Base-by-base conservation (phyloP, 805 yeast species). In the Wickerhamiella bombiphila region DNA sequence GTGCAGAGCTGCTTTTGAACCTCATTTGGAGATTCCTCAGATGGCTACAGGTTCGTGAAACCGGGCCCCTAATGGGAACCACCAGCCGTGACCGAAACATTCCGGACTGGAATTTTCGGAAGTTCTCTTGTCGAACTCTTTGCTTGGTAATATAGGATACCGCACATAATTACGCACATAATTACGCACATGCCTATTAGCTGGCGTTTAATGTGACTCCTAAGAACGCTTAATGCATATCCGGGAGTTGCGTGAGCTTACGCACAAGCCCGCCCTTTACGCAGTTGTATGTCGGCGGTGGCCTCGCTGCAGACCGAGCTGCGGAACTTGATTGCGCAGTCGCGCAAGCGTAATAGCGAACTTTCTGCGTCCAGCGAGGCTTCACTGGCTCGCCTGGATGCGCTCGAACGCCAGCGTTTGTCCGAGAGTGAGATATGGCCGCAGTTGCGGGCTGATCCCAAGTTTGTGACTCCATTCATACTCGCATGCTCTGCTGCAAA, bases 401-500 rank as follows among this genome's bases (percentile, higher is more conserved):
- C 33, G 39, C 40, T n/a, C 40, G 28, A 5, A 28, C 38, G 18
- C 41, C 37, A n/a, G 34, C 45, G 3, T 34, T 26, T 16, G 22
- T n/a, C 22, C 8, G 49, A 44, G 19, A 34, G 29, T 13, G 35
- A 16, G 9, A 36, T 36, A 6, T 35, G 42, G 9, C 18, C 33
- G 15, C 22, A 35, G 3, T 38, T 51, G n/a, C 38, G 45, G 5
- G 34, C 40, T 21, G 32, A 68, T 42, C 62, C 72, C 0, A 72
- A 69, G 31, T 74, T 78, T 48, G 66, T 74, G 3, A 59, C 65
- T 3, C 95, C 96, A 0, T 76, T 82, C 42, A 54, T 80, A 9
- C 54, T 76, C 34, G 75, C 93, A 0, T 78, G 93, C 48, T 69
- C 74, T 8, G 68, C 88, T 0, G 70, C 80, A 35, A 82, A 79